Evolutionary conservation across 441 rosid genomes (phyloP), one percentile per base, ranked within the genome.

Genomic region (Adansonia rubrostipa): DNA sequence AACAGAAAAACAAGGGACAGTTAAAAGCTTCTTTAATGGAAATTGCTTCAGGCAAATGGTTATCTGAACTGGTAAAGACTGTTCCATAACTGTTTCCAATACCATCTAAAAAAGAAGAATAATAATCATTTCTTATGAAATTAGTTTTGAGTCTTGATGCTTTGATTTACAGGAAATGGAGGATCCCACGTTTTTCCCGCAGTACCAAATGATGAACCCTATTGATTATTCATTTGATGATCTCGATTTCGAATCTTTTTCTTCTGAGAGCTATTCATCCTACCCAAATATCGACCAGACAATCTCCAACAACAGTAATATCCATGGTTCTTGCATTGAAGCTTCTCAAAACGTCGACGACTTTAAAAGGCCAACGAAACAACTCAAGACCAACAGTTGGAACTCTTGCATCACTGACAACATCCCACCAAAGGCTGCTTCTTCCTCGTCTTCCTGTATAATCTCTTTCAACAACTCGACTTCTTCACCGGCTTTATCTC

Each of bases 391-490:
- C 75, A 51, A 33, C 36, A 77, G 65, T 74, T 54, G 82, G 84
- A 57, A 71, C 63, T 71, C 79, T 75, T 44, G 69, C 64, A 71
- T 71, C 73, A 42, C 51, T 11, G 71, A 79, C 2, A 67, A 71
- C n/a, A 61, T 19, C n/a, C 51, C 76, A 54, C 74, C 76, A 0
- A 81, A 77, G 73, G n/a, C 81, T 44, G 65, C 88, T 22, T 77
- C 85, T 60, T 83, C 87, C 13, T 78, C 88, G 4, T 84, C 86
- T 20, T 81, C 91, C 36, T 87, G 68, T 6, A 79, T 89, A 13
- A 89, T 89, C 78, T 88, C 91, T 57, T 91, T 88, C 73, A 81
- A 82, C 40, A 85, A 79, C 73, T 77, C 84, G 5, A 66, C 33
- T 17, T 79, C 87, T 0, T 57, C 87, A n/a, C 78, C 83, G 0